These are phyloP conservation scores for Sabuloglossum arenarium DNA, from an alignment of 495 filamentous ascomycete genomes.

Conservation along the genomic window DNA sequence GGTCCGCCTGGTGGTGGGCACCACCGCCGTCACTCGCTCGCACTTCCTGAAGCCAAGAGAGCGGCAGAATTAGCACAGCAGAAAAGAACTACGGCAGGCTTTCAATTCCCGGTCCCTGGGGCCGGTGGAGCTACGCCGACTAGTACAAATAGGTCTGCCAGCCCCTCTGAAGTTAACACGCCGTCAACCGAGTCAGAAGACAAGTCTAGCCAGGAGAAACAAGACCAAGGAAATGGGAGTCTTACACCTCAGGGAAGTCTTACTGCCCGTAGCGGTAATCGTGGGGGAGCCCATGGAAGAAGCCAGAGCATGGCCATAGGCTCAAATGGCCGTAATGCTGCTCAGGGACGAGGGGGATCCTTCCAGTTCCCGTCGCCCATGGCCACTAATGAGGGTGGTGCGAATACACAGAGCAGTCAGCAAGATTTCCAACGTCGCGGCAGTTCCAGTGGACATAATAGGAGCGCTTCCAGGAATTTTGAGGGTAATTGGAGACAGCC, in stretches of 20 bases:
- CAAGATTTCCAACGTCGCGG: conserved; percentile 52
- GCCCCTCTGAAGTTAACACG: conserved; percentile 11
- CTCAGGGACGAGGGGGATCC: conserved; percentile 35
- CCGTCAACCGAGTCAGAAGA: conserved; percentile 17
- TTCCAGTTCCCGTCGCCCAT: conserved; percentile 48
- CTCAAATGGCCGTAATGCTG: conserved; percentile 24
- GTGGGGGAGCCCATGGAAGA: conserved; percentile 34
- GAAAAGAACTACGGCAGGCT: conserved; percentile 79
- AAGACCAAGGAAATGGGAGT: conserved; percentile 19
- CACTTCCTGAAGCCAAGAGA: conserved; percentile 89
- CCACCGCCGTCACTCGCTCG: conserved; percentile 85
- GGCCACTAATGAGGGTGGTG: conserved; percentile 30
- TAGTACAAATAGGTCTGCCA: conserved; percentile 24
- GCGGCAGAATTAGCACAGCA: conserved; percentile 92
- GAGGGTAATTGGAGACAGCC: conserved; percentile 96
- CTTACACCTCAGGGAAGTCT: conserved; percentile 6
- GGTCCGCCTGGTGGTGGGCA: conserved; percentile 58
- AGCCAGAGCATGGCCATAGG: conserved; percentile 53
- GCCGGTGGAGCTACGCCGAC: conserved; percentile 29
- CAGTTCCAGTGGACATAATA: conserved; percentile 49
- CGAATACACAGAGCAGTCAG: conserved; percentile 23
- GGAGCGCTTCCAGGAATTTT: conserved; percentile 77
- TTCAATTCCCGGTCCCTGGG: conserved; percentile 82
- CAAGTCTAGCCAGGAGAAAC: conserved; percentile 19
- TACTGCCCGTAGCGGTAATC: conserved; percentile 25